A percentile compares a stretch with the other conserved stretches of the same genome.
phyloP scores from a whole-genome alignment of 306 rosid genomes.

The Oxytropis ochrocephala region DNA sequence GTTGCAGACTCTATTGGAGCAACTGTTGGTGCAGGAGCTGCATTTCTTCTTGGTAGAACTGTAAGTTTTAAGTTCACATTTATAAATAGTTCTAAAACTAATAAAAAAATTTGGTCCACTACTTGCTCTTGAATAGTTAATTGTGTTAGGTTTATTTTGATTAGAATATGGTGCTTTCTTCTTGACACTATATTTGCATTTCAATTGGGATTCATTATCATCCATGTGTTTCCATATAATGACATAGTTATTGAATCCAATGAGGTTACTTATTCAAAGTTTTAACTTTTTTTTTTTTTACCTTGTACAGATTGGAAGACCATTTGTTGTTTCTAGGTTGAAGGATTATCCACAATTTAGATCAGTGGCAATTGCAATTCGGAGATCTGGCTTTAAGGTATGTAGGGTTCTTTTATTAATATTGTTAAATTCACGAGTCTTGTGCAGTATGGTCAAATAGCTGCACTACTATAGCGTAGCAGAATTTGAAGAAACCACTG shows the following conservation, averaged over 20 bases:
- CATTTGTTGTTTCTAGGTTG: constrained; percentile 80
- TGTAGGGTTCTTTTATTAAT: constrained; percentile 25
- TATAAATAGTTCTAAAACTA: neutral
- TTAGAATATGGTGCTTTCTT: neutral
- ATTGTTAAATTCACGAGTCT: neutral
- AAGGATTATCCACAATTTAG: constrained; percentile 92
- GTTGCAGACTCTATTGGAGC: constrained; percentile 95
- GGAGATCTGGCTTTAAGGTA: constrained; percentile 75
- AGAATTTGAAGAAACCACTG: too few species aligned
- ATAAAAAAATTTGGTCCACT: neutral
- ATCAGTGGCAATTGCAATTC: constrained; percentile 81
- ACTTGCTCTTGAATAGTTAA: neutral
- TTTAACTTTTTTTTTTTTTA: too few species aligned
- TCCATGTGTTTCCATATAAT: neutral
- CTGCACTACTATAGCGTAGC: too few species aligned
- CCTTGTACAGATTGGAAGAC: constrained; percentile 73
- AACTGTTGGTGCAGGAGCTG: constrained; percentile 86
- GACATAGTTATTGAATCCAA: neutral
- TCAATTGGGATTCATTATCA: neutral
- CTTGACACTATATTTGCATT: neutral
- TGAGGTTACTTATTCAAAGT: constrained; percentile 4
- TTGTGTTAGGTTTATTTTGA: neutral
- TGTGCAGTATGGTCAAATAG: too few species aligned
- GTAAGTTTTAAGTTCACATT: constrained; percentile 37
- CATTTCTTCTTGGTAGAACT: constrained; percentile 95